Evolutionary conservation across 2,329 filamentous ascomycete genomes (phyloP), one percentile per base, ranked within the genome.

Genomic region (Ceratocystis diversiconidia): DNA sequence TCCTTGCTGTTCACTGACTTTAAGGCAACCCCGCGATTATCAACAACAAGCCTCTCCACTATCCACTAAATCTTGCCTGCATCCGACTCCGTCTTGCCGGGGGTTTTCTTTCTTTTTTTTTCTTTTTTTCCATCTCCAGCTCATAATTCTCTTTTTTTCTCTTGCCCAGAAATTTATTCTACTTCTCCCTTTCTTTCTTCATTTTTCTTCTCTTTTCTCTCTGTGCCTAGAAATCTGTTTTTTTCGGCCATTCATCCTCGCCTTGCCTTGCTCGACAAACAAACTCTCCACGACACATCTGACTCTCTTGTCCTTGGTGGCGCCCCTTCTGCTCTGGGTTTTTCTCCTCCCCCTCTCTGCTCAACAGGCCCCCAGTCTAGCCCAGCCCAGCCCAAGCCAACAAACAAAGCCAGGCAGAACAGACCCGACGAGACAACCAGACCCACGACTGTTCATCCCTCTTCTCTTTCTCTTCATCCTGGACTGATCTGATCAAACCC

Each of bases 1-100:
- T 64, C 6, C 17, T 43, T 59, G 50, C 30, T 52, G 3, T 22
- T 25, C 48, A 48, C 17, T 48, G 19, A 44, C 22, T 43, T 64
- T 30, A 46, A 52, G 43, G 36, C 12, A 59, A 64, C 62, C 62
- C 62, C 62, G 62, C 62, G 62, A 64, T 64, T 64, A 50, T 64
- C 32, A 48, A 64, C 62, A 59, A 41, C 36, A 41, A 41, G 17
- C 28, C 55, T 59, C 55, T 36, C 25, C 55, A 59, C 50, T 48
- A 41, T 5, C 36, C 46, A 48, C 48, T 52, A 52, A 28, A 59
- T n/a, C 55, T 36, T 52, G 48, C 44, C 44, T 63, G 50, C 48
- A 25, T 59, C 36, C 62, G 32, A 57, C 48, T 57, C 46, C 48
- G 46, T 64, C 48, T 43, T 55, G 46, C 32, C 48, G 46, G 22